phyloP scores from a whole-genome alignment of 305 asterid genomes.

The Fraxinus angustifolia region DNA sequence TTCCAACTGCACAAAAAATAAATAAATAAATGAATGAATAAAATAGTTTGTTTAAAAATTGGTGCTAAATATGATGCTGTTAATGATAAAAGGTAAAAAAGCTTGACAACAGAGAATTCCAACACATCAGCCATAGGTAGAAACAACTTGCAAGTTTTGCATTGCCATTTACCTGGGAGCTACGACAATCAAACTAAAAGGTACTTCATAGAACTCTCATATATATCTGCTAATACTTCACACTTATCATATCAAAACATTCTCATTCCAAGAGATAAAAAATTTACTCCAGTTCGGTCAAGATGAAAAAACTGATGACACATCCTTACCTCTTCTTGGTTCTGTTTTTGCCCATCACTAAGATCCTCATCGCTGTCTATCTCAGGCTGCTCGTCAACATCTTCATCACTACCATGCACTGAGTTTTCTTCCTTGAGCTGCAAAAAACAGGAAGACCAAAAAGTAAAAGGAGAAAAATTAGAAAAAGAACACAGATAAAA shows the following conservation, averaged over 20 bases:
- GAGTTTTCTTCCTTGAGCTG: slow-evolving; percentile 86
- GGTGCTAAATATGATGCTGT: background rate
- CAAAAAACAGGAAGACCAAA: slow-evolving; percentile 21
- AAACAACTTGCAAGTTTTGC: background rate
- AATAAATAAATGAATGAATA: background rate
- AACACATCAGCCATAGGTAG: background rate
- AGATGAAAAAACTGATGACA: background rate
- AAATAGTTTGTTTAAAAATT: background rate
- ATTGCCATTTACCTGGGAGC: background rate
- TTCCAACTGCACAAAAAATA: slow-evolving; percentile 53
- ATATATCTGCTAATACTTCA: background rate
- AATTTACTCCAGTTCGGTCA: background rate
- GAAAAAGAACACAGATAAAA: background rate
- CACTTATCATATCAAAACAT: background rate
- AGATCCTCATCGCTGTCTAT: slow-evolving; percentile 88
- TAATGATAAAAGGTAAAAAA: slow-evolving; percentile 5
- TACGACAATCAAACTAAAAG: background rate
- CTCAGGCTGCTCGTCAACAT: slow-evolving; percentile 68
- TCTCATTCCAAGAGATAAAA: background rate
- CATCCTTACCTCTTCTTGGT: slow-evolving; percentile 70
- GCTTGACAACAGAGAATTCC: background rate
- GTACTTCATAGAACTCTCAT: background rate
- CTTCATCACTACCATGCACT: slow-evolving; percentile 94
- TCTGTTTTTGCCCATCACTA: slow-evolving; percentile 48
- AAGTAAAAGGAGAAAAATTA: background rate